These are phyloP conservation scores for Candolleomyces aberdarensis DNA, from an alignment of 768 basidiomycete species.

Conservation along the genomic window DNA sequence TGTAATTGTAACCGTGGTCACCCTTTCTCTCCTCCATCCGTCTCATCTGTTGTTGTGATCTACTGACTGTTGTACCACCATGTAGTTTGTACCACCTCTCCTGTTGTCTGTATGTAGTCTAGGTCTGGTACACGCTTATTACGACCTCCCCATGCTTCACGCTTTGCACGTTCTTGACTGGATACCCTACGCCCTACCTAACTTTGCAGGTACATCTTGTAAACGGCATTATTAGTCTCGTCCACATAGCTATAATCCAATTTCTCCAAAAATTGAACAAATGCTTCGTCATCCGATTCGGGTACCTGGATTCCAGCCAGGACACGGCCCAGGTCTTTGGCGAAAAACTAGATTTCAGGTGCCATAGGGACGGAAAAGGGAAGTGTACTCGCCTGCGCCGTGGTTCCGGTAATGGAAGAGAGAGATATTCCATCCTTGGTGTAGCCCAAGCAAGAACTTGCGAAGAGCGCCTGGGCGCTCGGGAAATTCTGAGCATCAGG, in stretches of 20 bases:
- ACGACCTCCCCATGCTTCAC: no score
- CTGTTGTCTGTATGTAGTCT: no score
- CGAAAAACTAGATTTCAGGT: no score
- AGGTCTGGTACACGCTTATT: no score
- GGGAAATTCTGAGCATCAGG: constrained; percentile 72
- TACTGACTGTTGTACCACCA: no score
- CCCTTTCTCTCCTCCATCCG: no score
- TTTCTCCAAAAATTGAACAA: constrained; percentile 70
- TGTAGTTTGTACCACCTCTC: no score
- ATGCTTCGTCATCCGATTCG: constrained; percentile 57
- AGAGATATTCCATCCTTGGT: constrained; percentile 89
- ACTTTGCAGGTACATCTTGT: constrained; percentile 63
- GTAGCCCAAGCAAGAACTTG: constrained; percentile 83
- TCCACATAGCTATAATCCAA: constrained; percentile 89
- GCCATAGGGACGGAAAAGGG: not conserved
- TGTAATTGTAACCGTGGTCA: no score
- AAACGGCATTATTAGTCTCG: constrained; percentile 88
- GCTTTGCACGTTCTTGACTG: no score
- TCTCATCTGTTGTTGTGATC: no score
- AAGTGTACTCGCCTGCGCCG: constrained; percentile 68
- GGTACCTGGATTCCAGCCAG: constrained; percentile 94
- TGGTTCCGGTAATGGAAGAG: constrained; percentile 98
- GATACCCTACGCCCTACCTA: constrained; percentile 6
- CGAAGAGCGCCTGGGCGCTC: constrained; percentile 90
- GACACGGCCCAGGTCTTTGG: constrained; percentile 84